Percentiles rank a stretch among this genome's conserved stretches.
phyloP scores from a whole-genome alignment of 257 asterid species.

The Nemophila menziesii region DNA sequence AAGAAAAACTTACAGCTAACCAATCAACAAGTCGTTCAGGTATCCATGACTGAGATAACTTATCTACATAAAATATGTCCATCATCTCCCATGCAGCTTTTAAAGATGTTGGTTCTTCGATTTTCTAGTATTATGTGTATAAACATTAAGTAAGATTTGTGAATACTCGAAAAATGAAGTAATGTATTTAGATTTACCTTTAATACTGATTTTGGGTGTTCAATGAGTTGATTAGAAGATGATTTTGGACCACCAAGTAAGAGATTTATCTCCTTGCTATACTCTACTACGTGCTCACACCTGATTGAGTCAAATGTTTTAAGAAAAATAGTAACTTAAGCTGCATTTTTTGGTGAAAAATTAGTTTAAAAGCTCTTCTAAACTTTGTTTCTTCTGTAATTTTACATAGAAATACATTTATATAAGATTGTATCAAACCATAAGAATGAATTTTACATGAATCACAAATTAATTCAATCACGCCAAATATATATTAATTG shows the following conservation, averaged over 20 bases:
- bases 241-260: conserved; percentile 54
- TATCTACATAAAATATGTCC: conserved; percentile 85
- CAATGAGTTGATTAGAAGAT: conserved; percentile 39
- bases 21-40: conserved; percentile 88
- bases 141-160: conserved; percentile 10
- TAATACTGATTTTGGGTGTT: conserved; percentile 54
- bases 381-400: neutral
- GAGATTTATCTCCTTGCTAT: conserved; percentile 64
- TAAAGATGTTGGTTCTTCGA: conserved; percentile 56
- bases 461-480: neutral
- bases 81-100: conserved; percentile 97
- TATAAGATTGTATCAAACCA: too few relatives aligned
- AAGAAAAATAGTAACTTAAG: neutral
- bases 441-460: neutral
- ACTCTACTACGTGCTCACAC: conserved; percentile 81
- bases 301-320: conserved; percentile 24
- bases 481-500: too few relatives aligned
- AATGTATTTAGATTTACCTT: conserved; percentile 30
- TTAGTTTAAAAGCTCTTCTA: neutral
- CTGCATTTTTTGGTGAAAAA: neutral
- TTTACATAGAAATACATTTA: neutral
- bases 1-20: conserved; percentile 60
- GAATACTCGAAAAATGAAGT: conserved; percentile 9
- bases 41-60: conserved; percentile 66
- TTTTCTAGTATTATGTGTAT: conserved; percentile 33